Conservation (phyloP, 495 filamentous ascomycete species). For the Parmelia sp. region DNA sequence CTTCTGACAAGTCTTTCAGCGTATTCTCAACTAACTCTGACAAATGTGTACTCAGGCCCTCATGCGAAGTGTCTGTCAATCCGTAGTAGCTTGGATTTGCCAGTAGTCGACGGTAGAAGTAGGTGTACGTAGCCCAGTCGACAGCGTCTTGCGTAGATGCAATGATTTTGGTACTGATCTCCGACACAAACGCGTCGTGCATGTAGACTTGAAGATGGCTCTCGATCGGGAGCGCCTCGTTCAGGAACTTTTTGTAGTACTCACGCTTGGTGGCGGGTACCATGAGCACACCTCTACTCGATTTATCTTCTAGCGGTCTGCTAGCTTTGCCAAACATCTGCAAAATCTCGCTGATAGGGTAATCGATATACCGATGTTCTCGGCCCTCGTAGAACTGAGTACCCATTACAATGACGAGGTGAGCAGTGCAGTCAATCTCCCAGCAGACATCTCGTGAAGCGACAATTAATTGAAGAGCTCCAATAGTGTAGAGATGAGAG, state of each 20-base stretch:
- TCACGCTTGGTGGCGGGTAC: slow-evolving; percentile 87
- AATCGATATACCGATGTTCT: slow-evolving; percentile 97
- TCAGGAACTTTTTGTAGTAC: slow-evolving; percentile 98
- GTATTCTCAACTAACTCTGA: slow-evolving; percentile 94
- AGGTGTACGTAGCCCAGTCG: slow-evolving; percentile 96
- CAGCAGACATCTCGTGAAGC: slow-evolving; percentile 94
- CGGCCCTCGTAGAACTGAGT: slow-evolving; percentile 98
- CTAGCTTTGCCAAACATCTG: slow-evolving; percentile 98
- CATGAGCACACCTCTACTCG: slow-evolving; percentile 88
- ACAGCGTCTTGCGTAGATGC: slow-evolving; percentile 94
- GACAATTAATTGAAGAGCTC: slow-evolving; percentile 87
- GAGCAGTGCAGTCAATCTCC: slow-evolving; percentile 83
- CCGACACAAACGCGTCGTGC: slow-evolving; percentile 93
- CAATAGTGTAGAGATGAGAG: slow-evolving; percentile 80
- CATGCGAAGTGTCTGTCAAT: slow-evolving; percentile 79
- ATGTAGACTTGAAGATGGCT: slow-evolving; percentile 86
- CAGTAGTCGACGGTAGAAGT: slow-evolving; percentile 95
- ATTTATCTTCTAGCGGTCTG: slow-evolving; percentile 69
- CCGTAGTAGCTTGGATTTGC: slow-evolving; percentile 97
- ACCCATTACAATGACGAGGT: slow-evolving; percentile 92
- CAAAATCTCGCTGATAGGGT: slow-evolving; percentile 91
- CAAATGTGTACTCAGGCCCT: slow-evolving; percentile 87
- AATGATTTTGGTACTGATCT: slow-evolving; percentile 90
- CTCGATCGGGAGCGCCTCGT: slow-evolving; percentile 92
- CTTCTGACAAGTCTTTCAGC: slow-evolving; percentile 82